Percentiles rank a stretch among this genome's conserved stretches.
Evolutionary conservation across 2,329 filamentous ascomycete genomes (phyloP).

Genomic region (Phyllosticta citribraziliensis): DNA sequence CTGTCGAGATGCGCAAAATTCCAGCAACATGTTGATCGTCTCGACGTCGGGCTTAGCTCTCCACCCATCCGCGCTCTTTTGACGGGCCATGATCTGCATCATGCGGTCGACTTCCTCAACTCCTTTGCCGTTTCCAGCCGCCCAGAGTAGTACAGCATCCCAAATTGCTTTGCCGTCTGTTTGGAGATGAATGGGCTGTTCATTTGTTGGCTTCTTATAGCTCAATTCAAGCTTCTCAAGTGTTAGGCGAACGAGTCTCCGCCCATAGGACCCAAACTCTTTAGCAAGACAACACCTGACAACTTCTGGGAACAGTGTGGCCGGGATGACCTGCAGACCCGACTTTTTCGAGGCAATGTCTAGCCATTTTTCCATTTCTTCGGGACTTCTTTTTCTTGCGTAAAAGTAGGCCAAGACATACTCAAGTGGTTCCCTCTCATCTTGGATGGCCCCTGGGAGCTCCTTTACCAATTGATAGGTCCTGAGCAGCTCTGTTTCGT

Average conservation of each 20-base stretch:
- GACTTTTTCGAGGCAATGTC: constrained; percentile 39
- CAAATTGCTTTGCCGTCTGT: constrained; percentile 30
- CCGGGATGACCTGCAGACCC: not conserved
- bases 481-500: constrained; percentile 48
- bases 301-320: not conserved
- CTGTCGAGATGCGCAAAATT: constrained; percentile 58
- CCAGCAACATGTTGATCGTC: constrained; percentile 69
- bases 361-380: constrained; percentile 61
- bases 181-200: not conserved
- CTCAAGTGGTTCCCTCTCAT: constrained; percentile 30
- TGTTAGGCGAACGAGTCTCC: not conserved
- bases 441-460: constrained; percentile 26
- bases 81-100: constrained; percentile 54
- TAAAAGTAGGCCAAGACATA: constrained; percentile 50
- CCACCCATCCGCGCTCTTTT: constrained; percentile 37
- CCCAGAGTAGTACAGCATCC: constrained; percentile 68
- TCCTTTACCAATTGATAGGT: constrained; percentile 44
- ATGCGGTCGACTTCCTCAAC: constrained; percentile 65
- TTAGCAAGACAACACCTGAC: constrained; percentile 2
- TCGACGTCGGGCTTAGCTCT: constrained; percentile 50
- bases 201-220: not conserved
- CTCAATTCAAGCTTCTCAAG: constrained; percentile 2
- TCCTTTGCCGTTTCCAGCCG: constrained; percentile 60
- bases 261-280: constrained; percentile 1
- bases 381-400: constrained; percentile 45